A percentile compares a stretch with the other conserved stretches of the same genome.
These are phyloP conservation scores for Fusarium temperatum DNA, from an alignment of 2,329 filamentous ascomycete genomes.

Conservation along the genomic window DNA sequence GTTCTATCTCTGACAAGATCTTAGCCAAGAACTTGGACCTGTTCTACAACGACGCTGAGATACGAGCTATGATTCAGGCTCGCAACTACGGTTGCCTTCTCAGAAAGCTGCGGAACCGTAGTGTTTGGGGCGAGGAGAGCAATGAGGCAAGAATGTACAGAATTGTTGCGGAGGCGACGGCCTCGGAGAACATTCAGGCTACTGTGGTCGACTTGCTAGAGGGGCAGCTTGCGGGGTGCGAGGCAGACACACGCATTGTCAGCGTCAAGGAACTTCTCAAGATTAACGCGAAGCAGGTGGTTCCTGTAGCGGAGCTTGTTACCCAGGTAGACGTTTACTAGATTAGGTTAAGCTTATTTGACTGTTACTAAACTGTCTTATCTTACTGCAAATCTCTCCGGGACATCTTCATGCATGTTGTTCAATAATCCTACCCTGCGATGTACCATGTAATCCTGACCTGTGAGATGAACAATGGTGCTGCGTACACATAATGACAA, in stretches of 20 bases:
- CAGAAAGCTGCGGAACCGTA: neutral
- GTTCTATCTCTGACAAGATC: slow-evolving; percentile 7
- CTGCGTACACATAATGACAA: rapidly evolving
- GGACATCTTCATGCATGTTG: neutral
- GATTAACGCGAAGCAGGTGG: slow-evolving; percentile 1
- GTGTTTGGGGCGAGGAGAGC: slow-evolving; percentile 1
- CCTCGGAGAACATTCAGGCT: slow-evolving; percentile 1
- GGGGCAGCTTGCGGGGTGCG: neutral
- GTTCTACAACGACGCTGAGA: neutral
- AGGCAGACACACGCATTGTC: slow-evolving; percentile 4
- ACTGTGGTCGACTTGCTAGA: neutral
- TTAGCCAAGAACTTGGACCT: neutral
- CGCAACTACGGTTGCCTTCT: slow-evolving; percentile 3
- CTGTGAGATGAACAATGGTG: neutral
- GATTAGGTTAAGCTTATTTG: neutral
- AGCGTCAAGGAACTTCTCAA: slow-evolving; percentile 2
- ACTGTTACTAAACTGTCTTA: neutral
- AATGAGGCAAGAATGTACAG: slow-evolving; percentile 1
- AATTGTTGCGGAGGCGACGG: neutral
- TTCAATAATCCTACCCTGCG: rapidly evolving
- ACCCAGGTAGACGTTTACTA: neutral
- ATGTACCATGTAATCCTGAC: too few relatives aligned
- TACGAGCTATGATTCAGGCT: neutral
- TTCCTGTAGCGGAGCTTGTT: neutral
- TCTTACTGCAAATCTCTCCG: rapidly evolving